Evolutionary conservation across 2,329 filamentous ascomycete genomes (phyloP).

Genomic region (Zymoseptoria tritici): DNA sequence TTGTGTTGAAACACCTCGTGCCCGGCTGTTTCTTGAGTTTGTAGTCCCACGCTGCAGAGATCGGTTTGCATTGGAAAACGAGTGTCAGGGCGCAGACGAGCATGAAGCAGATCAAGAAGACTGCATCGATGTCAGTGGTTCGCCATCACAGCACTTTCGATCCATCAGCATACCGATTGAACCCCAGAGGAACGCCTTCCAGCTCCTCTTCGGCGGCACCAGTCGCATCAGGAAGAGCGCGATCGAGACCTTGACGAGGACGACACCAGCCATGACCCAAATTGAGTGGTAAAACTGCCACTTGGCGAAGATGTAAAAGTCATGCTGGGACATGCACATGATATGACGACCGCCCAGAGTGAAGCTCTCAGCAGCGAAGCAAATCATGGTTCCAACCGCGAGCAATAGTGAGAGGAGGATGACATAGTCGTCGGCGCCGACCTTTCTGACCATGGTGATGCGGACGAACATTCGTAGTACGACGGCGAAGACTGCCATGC

Average conservation of each 20-base stretch:
- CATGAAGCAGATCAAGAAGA: slow-evolving; percentile 38
- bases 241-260: slow-evolving; percentile 43
- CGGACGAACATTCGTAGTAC: slow-evolving; percentile 32
- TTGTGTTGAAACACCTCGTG: slow-evolving; percentile 38
- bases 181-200: slow-evolving; percentile 37
- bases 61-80: slow-evolving; percentile 42
- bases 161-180: slow-evolving; percentile 35
- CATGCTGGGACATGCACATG: slow-evolving; percentile 17
- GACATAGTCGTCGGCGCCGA: slow-evolving; percentile 44
- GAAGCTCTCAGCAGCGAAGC: slow-evolving; percentile 39
- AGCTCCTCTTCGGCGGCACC: slow-evolving; percentile 33
- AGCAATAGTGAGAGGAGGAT: slow-evolving; percentile 38
- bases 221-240: slow-evolving; percentile 41
- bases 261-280: slow-evolving; percentile 39
- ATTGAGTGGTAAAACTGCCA: slow-evolving; percentile 43
- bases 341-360: slow-evolving; percentile 44
- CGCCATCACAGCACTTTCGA: background rate
- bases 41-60: slow-evolving; percentile 40
- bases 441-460: slow-evolving; percentile 39
- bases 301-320: slow-evolving; percentile 33
- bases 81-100: slow-evolving; percentile 40
- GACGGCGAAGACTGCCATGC: slow-evolving; percentile 15
- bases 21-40: slow-evolving; percentile 27
- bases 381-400: slow-evolving; percentile 29
- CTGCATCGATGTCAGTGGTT: slow-evolving; percentile 17